Evolutionary conservation across 148 eudicot genomes (phyloP).

Genomic region (Rhododendron vialii): DNA sequence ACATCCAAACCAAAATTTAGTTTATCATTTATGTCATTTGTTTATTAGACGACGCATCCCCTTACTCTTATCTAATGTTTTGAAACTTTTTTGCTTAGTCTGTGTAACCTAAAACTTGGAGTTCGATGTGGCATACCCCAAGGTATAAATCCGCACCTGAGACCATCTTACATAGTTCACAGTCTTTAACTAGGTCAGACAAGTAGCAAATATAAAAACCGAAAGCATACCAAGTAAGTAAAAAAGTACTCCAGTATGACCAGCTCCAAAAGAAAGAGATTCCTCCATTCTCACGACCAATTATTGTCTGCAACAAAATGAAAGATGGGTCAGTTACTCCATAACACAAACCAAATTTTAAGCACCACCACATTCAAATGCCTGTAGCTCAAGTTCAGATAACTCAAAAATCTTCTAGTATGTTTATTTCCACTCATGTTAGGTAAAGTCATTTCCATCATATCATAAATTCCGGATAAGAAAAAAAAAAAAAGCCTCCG

Average conservation of each 20-base stretch:
- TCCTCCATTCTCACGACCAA: constrained; percentile 38
- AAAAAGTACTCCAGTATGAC: constrained; percentile 96
- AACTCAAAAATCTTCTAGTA: background rate
- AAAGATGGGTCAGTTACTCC: constrained; percentile 4
- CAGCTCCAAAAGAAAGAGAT: constrained; percentile 89
- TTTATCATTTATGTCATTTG: background rate
- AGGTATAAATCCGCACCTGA: background rate
- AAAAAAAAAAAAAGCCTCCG: background rate
- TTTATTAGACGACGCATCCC: background rate
- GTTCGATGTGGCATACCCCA: background rate
- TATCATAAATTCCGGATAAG: background rate
- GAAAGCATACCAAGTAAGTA: constrained; percentile 73
- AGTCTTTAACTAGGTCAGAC: background rate
- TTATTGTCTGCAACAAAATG: constrained; percentile 54
- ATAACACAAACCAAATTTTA: background rate
- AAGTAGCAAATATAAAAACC: background rate
- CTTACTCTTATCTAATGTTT: background rate
- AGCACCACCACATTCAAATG: background rate
- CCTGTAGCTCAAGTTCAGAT: background rate
- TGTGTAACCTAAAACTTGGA: background rate
- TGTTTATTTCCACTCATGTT: background rate
- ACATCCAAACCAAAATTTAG: background rate
- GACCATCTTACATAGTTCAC: background rate
- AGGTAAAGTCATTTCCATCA: background rate
- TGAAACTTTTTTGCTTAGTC: background rate